phyloP scores from a whole-genome alignment of 2,329 filamentous ascomycete genomes.

The Neodidymelliopsis sp. region DNA sequence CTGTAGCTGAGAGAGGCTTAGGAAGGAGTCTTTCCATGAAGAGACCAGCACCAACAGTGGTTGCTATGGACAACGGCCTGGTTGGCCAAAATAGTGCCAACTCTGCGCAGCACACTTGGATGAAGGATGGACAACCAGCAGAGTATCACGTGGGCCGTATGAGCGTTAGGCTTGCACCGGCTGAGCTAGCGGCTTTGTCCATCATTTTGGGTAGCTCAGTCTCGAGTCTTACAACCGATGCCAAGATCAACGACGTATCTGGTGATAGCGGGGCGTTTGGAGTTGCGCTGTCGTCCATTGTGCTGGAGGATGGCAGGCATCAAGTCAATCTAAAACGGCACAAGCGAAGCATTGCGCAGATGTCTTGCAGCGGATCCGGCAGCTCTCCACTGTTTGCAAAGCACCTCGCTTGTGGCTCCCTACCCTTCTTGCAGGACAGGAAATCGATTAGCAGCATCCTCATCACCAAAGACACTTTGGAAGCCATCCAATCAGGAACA shows the following conservation, averaged over 20 bases:
- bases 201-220: conserved; percentile 38
- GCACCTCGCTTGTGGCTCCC: conserved; percentile 41
- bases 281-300: conserved; percentile 30
- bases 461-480: conserved; percentile 32
- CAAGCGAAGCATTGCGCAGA: conserved; percentile 33
- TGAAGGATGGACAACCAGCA: conserved; percentile 33
- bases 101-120: conserved; percentile 29
- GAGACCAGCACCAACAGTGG: conserved; percentile 18
- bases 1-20: conserved; percentile 24
- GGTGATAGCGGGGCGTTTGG: conserved; percentile 35
- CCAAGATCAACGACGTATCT: neutral
- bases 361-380: conserved; percentile 31
- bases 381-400: conserved; percentile 44
- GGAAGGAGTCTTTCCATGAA: conserved; percentile 28
- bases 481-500: conserved; percentile 28
- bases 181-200: conserved; percentile 39
- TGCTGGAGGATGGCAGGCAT: conserved; percentile 23
- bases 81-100: conserved; percentile 9
- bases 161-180: conserved; percentile 26
- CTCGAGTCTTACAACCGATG: conserved; percentile 1
- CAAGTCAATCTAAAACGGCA: conserved; percentile 34
- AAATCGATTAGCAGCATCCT: conserved; percentile 33
- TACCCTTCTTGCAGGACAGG: conserved; percentile 35
- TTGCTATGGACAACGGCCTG: conserved; percentile 23
- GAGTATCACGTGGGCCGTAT: conserved; percentile 23